Evolutionary conservation across 768 basidiomycete genomes (phyloP).

Genomic region (Filobasidium floriforme): DNA sequence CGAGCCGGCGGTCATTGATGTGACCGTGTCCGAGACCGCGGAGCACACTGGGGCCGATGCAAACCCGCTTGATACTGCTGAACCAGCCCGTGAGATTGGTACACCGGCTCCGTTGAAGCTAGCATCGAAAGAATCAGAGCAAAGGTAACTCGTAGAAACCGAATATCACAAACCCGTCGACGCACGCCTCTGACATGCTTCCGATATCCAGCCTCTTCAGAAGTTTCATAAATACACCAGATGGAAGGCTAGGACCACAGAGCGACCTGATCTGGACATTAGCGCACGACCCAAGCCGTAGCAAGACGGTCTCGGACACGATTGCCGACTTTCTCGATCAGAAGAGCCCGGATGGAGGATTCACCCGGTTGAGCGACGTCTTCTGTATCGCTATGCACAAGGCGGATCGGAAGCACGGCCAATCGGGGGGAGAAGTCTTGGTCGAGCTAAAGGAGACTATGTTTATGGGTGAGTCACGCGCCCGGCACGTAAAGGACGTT

Average conservation of each 20-base stretch:
- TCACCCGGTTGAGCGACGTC: neutral
- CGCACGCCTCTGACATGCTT: too few relatives aligned
- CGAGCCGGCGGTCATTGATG: neutral
- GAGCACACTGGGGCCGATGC: too few relatives aligned
- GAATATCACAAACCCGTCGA: too few relatives aligned
- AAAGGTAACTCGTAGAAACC: too few relatives aligned
- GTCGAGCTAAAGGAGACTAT: slow-evolving; percentile 1
- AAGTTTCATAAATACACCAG: too few relatives aligned
- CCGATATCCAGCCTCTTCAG: too few relatives aligned
- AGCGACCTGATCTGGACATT: neutral
- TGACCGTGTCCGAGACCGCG: neutral
- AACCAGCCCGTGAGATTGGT: too few relatives aligned
- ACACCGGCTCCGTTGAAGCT: too few relatives aligned
- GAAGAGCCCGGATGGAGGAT: neutral
- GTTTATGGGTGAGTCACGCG: neutral
- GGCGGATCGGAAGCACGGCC: neutral
- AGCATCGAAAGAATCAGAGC: too few relatives aligned
- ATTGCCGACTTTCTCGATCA: neutral
- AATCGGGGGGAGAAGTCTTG: neutral
- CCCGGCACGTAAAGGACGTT: neutral
- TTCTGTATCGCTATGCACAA: neutral
- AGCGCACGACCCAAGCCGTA: neutral
- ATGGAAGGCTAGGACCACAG: neutral
- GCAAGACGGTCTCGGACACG: neutral
- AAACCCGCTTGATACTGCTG: too few relatives aligned